Conservation (phyloP, 495 filamentous ascomycete species). For the Mytilinidion resinicola region DNA sequence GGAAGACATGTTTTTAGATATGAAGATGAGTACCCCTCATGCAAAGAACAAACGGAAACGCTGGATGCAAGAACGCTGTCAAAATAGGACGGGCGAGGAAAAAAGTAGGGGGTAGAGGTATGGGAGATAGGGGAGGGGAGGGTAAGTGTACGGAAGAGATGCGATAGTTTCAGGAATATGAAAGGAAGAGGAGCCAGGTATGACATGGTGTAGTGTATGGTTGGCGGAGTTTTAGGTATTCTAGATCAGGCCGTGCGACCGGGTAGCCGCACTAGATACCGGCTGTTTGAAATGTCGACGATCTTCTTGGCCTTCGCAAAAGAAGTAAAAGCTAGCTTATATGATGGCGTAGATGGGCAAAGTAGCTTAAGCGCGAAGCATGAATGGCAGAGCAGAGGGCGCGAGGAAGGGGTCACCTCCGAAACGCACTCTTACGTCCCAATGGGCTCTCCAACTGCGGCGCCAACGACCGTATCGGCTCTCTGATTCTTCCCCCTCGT, state of each 20-base stretch:
- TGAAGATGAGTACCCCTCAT: neutral
- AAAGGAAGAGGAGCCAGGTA: neutral
- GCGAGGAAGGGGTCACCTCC: constrained; percentile 2
- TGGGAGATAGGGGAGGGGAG: neutral
- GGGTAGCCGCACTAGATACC: too few relatives aligned
- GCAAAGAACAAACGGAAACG: neutral
- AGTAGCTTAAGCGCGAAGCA: neutral
- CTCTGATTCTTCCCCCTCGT: constrained; percentile 57
- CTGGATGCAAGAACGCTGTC: constrained; percentile 1
- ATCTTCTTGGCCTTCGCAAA: too few relatives aligned
- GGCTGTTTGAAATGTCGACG: too few relatives aligned
- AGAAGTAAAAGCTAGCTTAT: neutral
- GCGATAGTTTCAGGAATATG: neutral
- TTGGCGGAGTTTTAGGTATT: neutral
- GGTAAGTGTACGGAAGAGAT: neutral
- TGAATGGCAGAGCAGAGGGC: neutral
- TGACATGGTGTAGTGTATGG: neutral
- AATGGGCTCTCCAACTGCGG: constrained; percentile 23
- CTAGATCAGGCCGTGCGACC: too few relatives aligned
- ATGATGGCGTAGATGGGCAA: neutral
- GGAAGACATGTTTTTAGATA: neutral
- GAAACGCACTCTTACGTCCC: constrained; percentile 23
- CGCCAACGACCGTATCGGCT: constrained; percentile 40
- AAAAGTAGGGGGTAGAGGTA: neutral
- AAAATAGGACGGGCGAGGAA: neutral